These are phyloP conservation scores for Trichoderma sp. DNA, from an alignment of 2,329 filamentous ascomycete species.

Conservation along the genomic window DNA sequence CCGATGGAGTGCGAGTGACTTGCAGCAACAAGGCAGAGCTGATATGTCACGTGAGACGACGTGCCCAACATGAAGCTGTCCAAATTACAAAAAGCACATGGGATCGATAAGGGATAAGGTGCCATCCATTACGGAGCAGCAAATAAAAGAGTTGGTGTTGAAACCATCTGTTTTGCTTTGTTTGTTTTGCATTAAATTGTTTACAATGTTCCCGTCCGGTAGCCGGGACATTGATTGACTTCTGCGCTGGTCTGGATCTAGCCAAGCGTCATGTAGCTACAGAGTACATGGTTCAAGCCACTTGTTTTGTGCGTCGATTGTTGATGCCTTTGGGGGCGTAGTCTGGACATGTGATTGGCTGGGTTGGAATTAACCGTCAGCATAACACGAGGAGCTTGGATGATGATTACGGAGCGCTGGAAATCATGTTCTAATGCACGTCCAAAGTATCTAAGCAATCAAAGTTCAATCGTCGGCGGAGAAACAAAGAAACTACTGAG, in stretches of 20 bases:
- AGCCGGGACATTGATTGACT: not conserved
- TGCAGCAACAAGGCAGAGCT: not conserved
- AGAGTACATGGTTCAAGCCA: constrained; percentile 7
- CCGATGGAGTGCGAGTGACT: not conserved
- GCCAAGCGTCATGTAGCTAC: not conserved
- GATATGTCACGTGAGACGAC: not conserved
- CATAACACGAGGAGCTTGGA: constrained; percentile 7
- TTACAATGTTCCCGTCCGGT: not conserved
- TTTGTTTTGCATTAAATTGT: not conserved
- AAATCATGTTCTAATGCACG: constrained; percentile 4
- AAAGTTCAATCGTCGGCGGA: not conserved
- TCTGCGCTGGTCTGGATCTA: not conserved
- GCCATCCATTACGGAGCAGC: not conserved
- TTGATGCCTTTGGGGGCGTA: constrained; percentile 8
- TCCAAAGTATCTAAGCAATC: not conserved
- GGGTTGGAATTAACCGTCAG: not conserved
- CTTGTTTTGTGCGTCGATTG: not conserved
- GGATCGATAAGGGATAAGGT: not conserved
- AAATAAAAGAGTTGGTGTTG: not conserved
- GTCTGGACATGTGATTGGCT: not conserved
- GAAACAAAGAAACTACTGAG: not conserved
- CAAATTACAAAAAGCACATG: not conserved
- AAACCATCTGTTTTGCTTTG: not conserved
- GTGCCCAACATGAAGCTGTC: not conserved
- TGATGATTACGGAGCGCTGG: not conserved